Evolutionary conservation across 768 basidiomycete species (phyloP), one percentile per base, ranked within the genome.

Genomic region (Termitomyces sp.): DNA sequence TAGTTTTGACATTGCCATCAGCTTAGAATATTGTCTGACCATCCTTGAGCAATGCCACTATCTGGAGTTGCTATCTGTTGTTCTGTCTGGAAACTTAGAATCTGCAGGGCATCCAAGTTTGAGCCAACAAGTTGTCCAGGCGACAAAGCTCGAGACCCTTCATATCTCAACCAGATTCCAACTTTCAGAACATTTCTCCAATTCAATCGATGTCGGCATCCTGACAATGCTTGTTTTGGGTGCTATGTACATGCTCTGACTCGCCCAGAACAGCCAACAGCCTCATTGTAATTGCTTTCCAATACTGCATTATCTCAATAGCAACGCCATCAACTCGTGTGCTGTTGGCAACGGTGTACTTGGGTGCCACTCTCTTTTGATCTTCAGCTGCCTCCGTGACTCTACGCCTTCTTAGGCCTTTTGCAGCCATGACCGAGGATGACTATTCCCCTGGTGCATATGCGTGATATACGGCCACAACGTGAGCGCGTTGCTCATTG

Each of bases 371-470:
- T n/a, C n/a, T n/a, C n/a, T n/a, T n/a, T n/a, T n/a, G n/a, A n/a
- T n/a, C n/a, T n/a, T n/a, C n/a, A n/a, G n/a, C n/a, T n/a, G n/a
- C n/a, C 28, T 37, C 45, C 47, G 12, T 19, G 30, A 14, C 22
- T 14, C n/a, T 37, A 22, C 43, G n/a, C 53, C 32, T 50, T 46
- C 34, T 44, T 58, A 30, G n/a, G 7, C 7, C n/a, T n/a, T n/a
- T n/a, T n/a, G n/a, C 28, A 35, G 45, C 55, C 12, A 82, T 82
- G 81, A 82, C 81, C 2, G 81, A 82, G 66, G 83, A 82, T 74
- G 81, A 83, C 69, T 82, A 74, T 66, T 83, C 81, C 30, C 81
- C 81, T 15, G 81, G 75, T 51, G 81, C 78, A 15, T 75, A 75
- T 65, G 75, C 81, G 52, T 77, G 75, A 4, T 72, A 73, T 58